phyloP scores from a whole-genome alignment of 345 rosid species.

The Viola odorata region DNA sequence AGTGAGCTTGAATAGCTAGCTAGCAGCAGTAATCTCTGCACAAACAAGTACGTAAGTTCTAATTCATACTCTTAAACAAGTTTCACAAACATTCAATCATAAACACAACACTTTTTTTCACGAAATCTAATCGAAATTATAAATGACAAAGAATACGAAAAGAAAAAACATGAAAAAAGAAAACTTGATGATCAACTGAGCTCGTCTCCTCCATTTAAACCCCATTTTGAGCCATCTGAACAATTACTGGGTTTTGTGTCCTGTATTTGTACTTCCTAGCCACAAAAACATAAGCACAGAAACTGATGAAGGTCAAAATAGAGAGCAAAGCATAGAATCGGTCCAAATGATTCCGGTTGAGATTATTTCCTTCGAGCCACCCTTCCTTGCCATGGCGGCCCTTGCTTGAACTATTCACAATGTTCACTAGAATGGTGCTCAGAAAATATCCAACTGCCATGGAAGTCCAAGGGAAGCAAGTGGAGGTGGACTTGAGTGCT shows the following conservation, averaged over 20 bases:
- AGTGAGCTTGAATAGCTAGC: no score
- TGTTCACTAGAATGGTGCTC: constrained; percentile 40
- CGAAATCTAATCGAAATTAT: background rate
- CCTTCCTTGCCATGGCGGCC: constrained; percentile 33
- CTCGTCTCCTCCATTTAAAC: no score
- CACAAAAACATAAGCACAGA: constrained; percentile 37
- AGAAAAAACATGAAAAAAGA: background rate
- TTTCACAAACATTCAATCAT: background rate
- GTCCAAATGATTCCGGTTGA: constrained; percentile 52
- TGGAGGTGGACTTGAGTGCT: constrained; percentile 35
- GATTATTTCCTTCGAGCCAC: constrained; percentile 57
- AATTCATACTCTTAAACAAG: no score
- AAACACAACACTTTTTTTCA: background rate
- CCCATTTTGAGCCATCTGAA: background rate
- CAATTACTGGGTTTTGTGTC: constrained; percentile 12
- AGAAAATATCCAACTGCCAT: constrained; percentile 50
- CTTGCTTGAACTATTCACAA: constrained; percentile 36
- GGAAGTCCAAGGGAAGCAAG: constrained; percentile 54
- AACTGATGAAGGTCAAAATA: constrained; percentile 40
- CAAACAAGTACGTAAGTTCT: no score
- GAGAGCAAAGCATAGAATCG: constrained; percentile 47
- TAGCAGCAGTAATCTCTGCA: no score
- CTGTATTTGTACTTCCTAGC: constrained; percentile 41
- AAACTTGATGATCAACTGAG: background rate
- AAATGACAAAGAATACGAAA: background rate